Evolutionary conservation across 148 eudicot species (phyloP).

Genomic region (Rheum nobile): DNA sequence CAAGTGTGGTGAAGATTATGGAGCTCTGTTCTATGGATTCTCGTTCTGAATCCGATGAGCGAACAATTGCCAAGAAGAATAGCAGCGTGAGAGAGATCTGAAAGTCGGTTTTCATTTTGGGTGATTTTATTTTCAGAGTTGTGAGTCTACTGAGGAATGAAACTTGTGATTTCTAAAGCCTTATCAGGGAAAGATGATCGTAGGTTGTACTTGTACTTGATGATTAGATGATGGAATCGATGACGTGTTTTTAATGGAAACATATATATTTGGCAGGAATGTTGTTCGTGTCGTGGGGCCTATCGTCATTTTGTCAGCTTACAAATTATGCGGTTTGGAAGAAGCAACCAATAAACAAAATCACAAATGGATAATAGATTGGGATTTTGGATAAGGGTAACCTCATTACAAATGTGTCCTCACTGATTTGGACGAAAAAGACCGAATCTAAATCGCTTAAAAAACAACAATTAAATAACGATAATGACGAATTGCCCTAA

Average conservation of each 20-base stretch:
- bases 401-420: neutral
- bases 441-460: no score
- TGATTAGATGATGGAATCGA: neutral
- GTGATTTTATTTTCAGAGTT: neutral
- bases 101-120: neutral
- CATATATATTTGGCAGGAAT: neutral
- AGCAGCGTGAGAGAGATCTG: neutral
- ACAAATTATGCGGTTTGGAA: neutral
- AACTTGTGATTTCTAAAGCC: neutral
- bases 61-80: neutral
- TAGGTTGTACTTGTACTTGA: neutral
- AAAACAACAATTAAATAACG: no score
- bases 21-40: constrained; percentile 9
- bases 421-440: no score
- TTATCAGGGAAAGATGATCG: neutral
- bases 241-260: neutral
- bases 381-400: neutral
- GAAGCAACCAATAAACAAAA: neutral
- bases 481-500: no score
- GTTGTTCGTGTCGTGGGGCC: neutral
- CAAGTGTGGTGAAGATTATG: constrained; percentile 48
- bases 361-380: neutral
- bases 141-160: neutral
- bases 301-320: neutral
- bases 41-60: neutral